phyloP scores from a whole-genome alignment of 495 filamentous ascomycete genomes.

The Astrothelium subdiscretum region DNA sequence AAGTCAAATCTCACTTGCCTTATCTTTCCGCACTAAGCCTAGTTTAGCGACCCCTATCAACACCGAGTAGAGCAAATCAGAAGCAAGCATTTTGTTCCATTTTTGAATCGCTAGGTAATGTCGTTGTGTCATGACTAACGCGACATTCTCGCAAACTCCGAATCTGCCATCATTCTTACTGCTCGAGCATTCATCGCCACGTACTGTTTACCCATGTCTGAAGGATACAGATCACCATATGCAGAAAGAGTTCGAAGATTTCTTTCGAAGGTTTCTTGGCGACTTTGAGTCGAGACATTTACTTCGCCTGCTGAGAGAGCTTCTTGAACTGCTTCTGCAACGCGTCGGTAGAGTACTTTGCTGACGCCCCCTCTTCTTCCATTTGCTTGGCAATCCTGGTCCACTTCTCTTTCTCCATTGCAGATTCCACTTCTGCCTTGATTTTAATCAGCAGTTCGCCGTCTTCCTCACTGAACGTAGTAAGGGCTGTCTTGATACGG shows the following conservation, averaged over 20 bases:
- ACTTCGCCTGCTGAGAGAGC: not conserved
- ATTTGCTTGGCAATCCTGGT: not conserved
- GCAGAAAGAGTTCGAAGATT: not conserved
- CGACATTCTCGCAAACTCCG: no score
- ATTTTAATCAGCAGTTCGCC: not conserved
- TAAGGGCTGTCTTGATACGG: conserved; percentile 8
- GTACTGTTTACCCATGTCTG: no score
- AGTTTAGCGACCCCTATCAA: not conserved
- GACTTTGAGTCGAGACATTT: not conserved
- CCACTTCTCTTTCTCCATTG: conserved; percentile 12
- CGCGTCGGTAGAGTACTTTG: not conserved
- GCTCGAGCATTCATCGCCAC: no score
- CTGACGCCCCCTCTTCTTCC: not conserved
- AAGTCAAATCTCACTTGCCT: not conserved
- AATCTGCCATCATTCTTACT: no score
- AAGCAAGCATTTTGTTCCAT: not conserved
- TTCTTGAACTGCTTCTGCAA: conserved; percentile 7
- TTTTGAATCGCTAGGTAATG: not conserved
- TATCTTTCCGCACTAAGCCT: not conserved
- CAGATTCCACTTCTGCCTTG: conserved; percentile 5
- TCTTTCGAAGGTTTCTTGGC: not conserved
- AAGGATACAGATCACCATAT: no score
- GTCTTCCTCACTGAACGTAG: conserved; percentile 2
- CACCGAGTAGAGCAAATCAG: not conserved
- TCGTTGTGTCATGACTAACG: not conserved